Percentiles rank a stretch among this genome's conserved stretches.
Conservation (phyloP, 768 basidiomycete genomes). For the Lactifluus echinatus region DNA sequence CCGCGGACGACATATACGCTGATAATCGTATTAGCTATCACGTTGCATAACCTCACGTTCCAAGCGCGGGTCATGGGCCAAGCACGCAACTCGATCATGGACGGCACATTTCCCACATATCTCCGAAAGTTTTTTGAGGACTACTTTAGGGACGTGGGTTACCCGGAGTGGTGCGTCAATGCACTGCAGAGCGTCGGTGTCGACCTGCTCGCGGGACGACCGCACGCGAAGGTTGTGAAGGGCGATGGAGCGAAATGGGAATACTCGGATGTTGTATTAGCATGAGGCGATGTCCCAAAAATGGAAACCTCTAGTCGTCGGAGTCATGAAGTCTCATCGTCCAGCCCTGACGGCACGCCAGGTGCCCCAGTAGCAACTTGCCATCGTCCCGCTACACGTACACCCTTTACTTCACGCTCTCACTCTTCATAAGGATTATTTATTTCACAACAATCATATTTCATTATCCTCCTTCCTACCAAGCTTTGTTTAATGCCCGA, state of each 20-base stretch:
- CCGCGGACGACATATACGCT: not conserved
- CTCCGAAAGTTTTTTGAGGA: conserved; percentile 63
- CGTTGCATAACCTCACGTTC: conserved; percentile 77
- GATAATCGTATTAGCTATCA: conserved; percentile 45
- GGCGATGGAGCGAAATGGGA: conserved; percentile 78
- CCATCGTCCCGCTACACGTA: not conserved
- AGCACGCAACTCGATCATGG: conserved; percentile 72
- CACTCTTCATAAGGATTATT: no score
- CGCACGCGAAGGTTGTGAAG: conserved; percentile 40
- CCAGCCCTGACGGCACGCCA: no score
- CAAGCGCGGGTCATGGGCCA: conserved; percentile 85
- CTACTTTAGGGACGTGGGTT: conserved; percentile 71
- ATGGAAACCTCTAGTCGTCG: no score
- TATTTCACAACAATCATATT: conserved; percentile 4
- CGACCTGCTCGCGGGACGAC: conserved; percentile 56
- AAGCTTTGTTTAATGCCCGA: conserved; percentile 17
- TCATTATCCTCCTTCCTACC: not conserved
- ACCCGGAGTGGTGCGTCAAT: conserved; percentile 85
- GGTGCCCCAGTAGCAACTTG: no score
- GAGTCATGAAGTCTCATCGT: no score
- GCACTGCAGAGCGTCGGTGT: conserved; percentile 78
- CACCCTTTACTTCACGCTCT: not conserved
- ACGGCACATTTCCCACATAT: conserved; percentile 71
- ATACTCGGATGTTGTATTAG: conserved; percentile 40
- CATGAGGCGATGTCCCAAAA: no score